Conservation (phyloP, 2,329 filamentous ascomycete species). For the Sporothrix curviconia region DNA sequence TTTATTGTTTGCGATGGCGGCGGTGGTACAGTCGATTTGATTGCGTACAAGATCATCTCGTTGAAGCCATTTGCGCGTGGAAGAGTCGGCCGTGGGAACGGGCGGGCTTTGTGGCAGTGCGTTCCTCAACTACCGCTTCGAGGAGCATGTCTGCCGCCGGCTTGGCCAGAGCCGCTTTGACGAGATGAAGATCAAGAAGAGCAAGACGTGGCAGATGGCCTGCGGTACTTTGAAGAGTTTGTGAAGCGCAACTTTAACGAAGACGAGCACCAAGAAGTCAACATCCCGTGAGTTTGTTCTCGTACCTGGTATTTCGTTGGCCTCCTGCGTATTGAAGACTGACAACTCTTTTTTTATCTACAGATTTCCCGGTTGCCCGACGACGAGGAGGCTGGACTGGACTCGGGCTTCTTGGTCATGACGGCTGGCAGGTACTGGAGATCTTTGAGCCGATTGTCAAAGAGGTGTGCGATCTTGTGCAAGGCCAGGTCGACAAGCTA, state of each 20-base stretch:
- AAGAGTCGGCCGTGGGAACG: slow-evolving; percentile 73
- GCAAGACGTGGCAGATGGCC: slow-evolving; percentile 72
- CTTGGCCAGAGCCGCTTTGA: slow-evolving; percentile 63
- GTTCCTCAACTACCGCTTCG: slow-evolving; percentile 74
- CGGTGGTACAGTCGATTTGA: slow-evolving; percentile 65
- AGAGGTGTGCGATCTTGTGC: slow-evolving; percentile 60
- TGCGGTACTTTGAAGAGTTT: slow-evolving; percentile 77
- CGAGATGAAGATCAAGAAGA: slow-evolving; percentile 70
- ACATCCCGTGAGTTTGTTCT: slow-evolving; percentile 54
- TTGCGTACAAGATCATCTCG: slow-evolving; percentile 74
- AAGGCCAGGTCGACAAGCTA: slow-evolving; percentile 60
- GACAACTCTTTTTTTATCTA: not conserved
- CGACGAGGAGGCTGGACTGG: slow-evolving; percentile 66
- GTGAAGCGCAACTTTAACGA: slow-evolving; percentile 80
- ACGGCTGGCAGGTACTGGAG: slow-evolving; percentile 60
- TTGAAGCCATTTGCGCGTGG: slow-evolving; percentile 63
- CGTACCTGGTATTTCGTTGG: not conserved
- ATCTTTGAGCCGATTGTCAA: slow-evolving; percentile 72
- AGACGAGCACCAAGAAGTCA: slow-evolving; percentile 69
- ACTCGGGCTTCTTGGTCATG: slow-evolving; percentile 71
- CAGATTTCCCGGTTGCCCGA: slow-evolving; percentile 66
- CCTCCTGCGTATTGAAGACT: too few species aligned
- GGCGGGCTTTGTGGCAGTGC: slow-evolving; percentile 72
- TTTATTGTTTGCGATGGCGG: slow-evolving; percentile 58
- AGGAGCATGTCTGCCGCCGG: slow-evolving; percentile 64